Evolutionary conservation across 192 early-diverging fungal species (phyloP), one percentile per base, ranked within the genome.

Genomic region (Coemansia sp.): DNA sequence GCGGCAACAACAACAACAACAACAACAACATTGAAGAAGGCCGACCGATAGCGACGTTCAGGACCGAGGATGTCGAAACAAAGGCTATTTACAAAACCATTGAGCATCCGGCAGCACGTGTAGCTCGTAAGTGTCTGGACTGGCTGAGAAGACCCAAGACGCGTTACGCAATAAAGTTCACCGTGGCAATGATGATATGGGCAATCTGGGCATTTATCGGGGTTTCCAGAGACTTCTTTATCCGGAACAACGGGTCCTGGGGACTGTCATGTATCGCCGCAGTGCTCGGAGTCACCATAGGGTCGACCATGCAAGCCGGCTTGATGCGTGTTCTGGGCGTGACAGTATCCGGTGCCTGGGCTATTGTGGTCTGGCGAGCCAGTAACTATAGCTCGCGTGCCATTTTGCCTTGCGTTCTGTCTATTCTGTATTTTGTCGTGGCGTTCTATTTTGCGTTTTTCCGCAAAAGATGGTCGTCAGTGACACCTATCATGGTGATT

Each of bases 81-180:
- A 25, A 20, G 10, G 45, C 60, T 7, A 50, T 72, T n/a, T 72
- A 71, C 54, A 38, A 49, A 28, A 56, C 33, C 8, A 66, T 68
- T 5, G 66, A 72, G 52, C 61, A 68, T 18, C 61, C 61, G 0
- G 49, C 45, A 5, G 77, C 71, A 2, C 66, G 65, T 12, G 48
- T 52, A 0, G 67, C 65, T 0, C 64, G 65, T 20, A 28, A 6
- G 11, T 20, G 60, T 29, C 18, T 79, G 7, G 64, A 67, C 67
- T 79, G 77, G 71, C 18, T 45, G 1, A 36, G 60, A 32, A 58
- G 68, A 25, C 67, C 64, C 25, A 70, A 73, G 57, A 79, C 77
- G 25, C 71, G 54, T 32, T 79, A 79, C 38, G 71, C 77, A 45
- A 50, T 79, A 38, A 79, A 79, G 56, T 79, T 79, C 57, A 73